Evolutionary conservation across 306 rosid species (phyloP).

Genomic region (Medicago truncatula): DNA sequence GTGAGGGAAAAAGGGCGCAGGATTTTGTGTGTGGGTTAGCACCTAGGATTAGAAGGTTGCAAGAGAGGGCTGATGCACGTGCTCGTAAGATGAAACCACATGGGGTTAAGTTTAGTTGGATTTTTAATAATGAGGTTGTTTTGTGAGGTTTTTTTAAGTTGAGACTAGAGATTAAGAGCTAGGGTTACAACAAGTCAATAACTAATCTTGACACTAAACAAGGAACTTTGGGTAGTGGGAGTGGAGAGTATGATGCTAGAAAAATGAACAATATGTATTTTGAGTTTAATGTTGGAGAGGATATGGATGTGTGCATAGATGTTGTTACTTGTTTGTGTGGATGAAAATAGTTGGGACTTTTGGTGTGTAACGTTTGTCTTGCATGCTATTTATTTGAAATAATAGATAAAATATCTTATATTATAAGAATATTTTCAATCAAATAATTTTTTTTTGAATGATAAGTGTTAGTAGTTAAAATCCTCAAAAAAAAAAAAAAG

Average conservation of each 20-base stretch:
- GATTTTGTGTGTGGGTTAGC: conserved; percentile 62
- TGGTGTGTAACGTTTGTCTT: neutral
- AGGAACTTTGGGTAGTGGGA: neutral
- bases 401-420: too few species aligned
- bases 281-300: neutral
- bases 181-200: neutral
- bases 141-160: neutral
- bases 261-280: neutral
- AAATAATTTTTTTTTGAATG: too few species aligned
- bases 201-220: neutral
- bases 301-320: neutral
- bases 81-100: conserved; percentile 50
- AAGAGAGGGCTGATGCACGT: conserved; percentile 59
- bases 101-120: conserved; percentile 60
- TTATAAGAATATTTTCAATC: too few species aligned
- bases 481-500: too few species aligned
- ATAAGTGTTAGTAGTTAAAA: too few species aligned
- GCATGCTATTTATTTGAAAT: neutral
- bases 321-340: neutral
- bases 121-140: conserved; percentile 16
- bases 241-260: neutral
- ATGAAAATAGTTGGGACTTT: neutral
- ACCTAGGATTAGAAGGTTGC: conserved; percentile 62
- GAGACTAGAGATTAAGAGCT: neutral
- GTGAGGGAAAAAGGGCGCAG: conserved; percentile 55